phyloP scores from a whole-genome alignment of 176 grass and related monocot genomes.

The Bonia amplexicaulis region DNA sequence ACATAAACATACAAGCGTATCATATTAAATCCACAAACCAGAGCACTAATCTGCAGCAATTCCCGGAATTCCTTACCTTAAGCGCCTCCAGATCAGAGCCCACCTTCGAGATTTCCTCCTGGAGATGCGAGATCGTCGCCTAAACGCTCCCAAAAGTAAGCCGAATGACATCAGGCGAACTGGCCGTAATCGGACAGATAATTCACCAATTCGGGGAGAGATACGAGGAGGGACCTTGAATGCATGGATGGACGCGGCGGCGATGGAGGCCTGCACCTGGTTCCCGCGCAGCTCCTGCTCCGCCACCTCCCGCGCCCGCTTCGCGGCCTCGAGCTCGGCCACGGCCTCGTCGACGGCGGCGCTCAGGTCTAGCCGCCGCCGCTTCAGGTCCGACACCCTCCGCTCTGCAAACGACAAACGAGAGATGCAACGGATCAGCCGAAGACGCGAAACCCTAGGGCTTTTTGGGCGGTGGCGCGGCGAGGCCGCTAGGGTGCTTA shows the following conservation, averaged over 20 bases:
- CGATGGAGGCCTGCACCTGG: slow-evolving; percentile 57
- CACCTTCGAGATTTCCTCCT: slow-evolving; percentile 53
- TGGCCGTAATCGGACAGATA: background rate
- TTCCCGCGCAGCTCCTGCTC: slow-evolving; percentile 55
- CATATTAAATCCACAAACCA: background rate
- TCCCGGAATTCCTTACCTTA: slow-evolving; percentile 35
- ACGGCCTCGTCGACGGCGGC: slow-evolving; percentile 32
- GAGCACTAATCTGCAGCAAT: background rate
- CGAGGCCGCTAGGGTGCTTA: background rate
- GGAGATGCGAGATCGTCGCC: slow-evolving; percentile 45
- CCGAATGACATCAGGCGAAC: background rate
- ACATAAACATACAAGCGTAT: background rate
- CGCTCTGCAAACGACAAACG: slow-evolving; percentile 33
- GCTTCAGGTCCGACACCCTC: slow-evolving; percentile 57
- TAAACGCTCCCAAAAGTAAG: slow-evolving; percentile 15
- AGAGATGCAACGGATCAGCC: background rate
- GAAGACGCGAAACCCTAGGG: background rate
- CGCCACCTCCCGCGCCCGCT: slow-evolving; percentile 48
- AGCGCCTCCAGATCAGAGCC: slow-evolving; percentile 46
- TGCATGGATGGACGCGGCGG: slow-evolving; percentile 39
- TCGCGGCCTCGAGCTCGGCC: slow-evolving; percentile 46
- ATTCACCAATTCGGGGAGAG: background rate
- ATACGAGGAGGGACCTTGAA: slow-evolving; percentile 29
- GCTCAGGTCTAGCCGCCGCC: slow-evolving; percentile 40
- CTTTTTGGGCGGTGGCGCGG: background rate